These are phyloP conservation scores for Oropetium thomaeum DNA, from an alignment of 176 grass and related monocot species.

Conservation along the genomic window DNA sequence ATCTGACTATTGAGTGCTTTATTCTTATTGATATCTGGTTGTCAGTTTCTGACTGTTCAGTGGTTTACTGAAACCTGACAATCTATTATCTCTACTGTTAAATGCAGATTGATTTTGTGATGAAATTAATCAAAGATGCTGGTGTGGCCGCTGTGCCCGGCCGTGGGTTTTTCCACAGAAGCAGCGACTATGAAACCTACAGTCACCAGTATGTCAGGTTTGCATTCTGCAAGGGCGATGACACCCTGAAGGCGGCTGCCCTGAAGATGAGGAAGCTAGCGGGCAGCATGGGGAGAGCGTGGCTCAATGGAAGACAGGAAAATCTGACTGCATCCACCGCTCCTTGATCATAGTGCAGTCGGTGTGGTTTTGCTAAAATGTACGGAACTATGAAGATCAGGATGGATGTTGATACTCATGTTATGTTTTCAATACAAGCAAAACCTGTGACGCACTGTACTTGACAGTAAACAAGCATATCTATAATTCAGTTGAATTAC, in stretches of 20 bases:
- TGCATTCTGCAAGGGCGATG: conserved; percentile 79
- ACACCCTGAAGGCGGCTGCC: conserved; percentile 66
- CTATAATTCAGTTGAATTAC: neutral
- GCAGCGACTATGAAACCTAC: conserved; percentile 28
- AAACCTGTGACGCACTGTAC: too few relatives aligned
- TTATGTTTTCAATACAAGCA: neutral
- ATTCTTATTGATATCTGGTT: neutral
- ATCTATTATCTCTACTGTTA: neutral
- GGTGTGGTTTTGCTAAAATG: neutral
- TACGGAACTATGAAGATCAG: neutral
- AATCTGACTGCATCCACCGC: neutral
- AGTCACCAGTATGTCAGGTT: conserved; percentile 64
- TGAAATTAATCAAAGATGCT: conserved; percentile 49
- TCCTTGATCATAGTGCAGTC: neutral
- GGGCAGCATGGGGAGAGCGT: conserved; percentile 1
- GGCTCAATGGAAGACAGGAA: neutral
- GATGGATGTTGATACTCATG: neutral
- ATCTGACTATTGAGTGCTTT: neutral
- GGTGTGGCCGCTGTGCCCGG: conserved; percentile 87
- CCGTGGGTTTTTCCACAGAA: conserved; percentile 77
- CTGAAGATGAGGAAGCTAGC: conserved; percentile 50
- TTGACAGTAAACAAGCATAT: neutral
- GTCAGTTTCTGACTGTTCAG: neutral
- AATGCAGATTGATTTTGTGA: conserved; percentile 84
- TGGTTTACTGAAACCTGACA: neutral